phyloP scores from a whole-genome alignment of 345 rosid genomes.

The Bruguiera parviflora region DNA sequence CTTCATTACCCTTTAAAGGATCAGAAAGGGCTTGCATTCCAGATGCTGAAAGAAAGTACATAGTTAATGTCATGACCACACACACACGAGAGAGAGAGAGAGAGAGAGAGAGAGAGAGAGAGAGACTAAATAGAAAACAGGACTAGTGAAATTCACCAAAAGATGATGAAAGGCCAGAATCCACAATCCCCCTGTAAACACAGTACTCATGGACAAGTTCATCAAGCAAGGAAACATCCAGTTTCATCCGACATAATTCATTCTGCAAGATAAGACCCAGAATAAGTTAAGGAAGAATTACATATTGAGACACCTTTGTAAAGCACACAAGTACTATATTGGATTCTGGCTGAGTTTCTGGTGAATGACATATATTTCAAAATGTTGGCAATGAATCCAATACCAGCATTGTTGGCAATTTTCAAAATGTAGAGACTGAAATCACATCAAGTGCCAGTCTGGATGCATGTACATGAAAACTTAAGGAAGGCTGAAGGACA shows the following conservation, averaged over 20 bases:
- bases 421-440: no score
- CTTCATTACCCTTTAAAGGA: slow-evolving; percentile 39
- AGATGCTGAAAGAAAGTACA: slow-evolving; percentile 18
- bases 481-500: no score
- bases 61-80: background rate
- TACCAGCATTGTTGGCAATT: no score
- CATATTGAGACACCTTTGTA: no score
- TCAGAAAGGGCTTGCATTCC: slow-evolving; percentile 39
- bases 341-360: no score
- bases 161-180: slow-evolving; percentile 35
- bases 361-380: no score
- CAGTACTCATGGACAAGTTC: slow-evolving; percentile 88
- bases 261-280: slow-evolving; percentile 51
- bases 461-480: no score
- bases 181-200: slow-evolving; percentile 83
- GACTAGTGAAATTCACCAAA: slow-evolving; percentile 38
- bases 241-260: slow-evolving; percentile 84
- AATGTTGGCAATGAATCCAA: no score
- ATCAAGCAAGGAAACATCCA: slow-evolving; percentile 71
- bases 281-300: no score
- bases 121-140: background rate
- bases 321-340: no score
- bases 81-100: background rate
- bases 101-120: background rate
- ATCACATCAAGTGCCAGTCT: no score